phyloP scores from a whole-genome alignment of 169 alveolate genomes.

The Plasmodium cynomolgi region DNA sequence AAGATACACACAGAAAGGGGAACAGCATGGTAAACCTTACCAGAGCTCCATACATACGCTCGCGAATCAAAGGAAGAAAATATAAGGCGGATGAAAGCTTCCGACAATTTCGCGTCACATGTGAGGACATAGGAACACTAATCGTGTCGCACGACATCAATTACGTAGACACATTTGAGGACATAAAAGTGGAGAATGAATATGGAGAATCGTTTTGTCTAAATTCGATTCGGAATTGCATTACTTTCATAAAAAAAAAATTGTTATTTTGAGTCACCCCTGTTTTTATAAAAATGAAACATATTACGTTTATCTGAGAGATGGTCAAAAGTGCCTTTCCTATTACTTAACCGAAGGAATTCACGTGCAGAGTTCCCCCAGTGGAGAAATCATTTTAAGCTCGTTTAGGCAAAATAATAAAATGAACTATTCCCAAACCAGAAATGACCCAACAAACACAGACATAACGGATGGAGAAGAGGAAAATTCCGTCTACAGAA shows the following conservation, averaged over 20 bases:
- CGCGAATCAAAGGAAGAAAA: neutral
- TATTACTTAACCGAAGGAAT: conserved; percentile 25
- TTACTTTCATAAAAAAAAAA: conserved; percentile 26
- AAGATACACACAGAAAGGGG: neutral
- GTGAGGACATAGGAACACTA: conserved; percentile 44
- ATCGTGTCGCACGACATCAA: neutral
- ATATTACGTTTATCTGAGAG: conserved; percentile 22
- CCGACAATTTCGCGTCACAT: neutral
- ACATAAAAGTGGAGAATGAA: conserved; percentile 40
- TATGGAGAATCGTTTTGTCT: conserved; percentile 17
- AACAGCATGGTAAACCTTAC: neutral
- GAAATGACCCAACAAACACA: neutral
- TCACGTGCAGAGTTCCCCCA: conserved; percentile 7
- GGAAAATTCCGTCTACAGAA: neutral
- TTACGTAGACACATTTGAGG: conserved; percentile 3
- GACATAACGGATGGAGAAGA: neutral
- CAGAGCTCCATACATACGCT: neutral
- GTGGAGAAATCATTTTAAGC: conserved; percentile 25
- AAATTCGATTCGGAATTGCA: conserved; percentile 11
- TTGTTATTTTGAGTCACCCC: conserved; percentile 11
- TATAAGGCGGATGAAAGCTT: neutral
- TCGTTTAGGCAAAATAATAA: neutral
- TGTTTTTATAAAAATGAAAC: conserved; percentile 37
- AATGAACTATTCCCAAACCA: neutral
- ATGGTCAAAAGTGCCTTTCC: neutral